Percentiles rank a stretch among this genome's conserved stretches.
Conservation (phyloP, 1,284 basidiomycete species). For the Vanrija sp. region DNA sequence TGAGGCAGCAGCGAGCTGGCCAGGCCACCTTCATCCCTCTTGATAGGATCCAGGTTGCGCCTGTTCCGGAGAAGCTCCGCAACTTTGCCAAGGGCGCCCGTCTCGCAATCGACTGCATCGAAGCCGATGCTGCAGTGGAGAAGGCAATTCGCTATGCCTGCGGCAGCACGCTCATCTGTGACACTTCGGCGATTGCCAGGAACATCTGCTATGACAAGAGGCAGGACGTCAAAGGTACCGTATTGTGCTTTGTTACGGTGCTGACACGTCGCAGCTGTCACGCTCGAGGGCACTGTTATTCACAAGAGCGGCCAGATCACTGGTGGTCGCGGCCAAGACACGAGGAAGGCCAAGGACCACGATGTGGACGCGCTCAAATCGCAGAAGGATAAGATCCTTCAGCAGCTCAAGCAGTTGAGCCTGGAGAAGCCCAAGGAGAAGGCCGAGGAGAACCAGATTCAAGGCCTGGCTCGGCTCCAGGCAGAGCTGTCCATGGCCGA, state of each 20-base stretch:
- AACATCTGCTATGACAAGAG: slow-evolving; percentile 89
- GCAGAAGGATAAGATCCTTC: slow-evolving; percentile 67
- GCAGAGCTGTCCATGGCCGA: slow-evolving; percentile 65
- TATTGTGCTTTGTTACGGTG: not conserved
- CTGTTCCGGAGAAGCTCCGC: slow-evolving; percentile 90
- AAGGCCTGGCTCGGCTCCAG: slow-evolving; percentile 75
- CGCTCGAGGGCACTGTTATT: slow-evolving; percentile 92
- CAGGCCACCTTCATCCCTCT: slow-evolving; percentile 97
- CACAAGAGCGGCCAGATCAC: slow-evolving; percentile 98
- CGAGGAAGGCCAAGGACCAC: slow-evolving; percentile 88
- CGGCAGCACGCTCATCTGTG: slow-evolving; percentile 90
- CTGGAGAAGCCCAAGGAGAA: slow-evolving; percentile 76
- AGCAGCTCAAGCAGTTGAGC: slow-evolving; percentile 74
- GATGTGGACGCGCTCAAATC: slow-evolving; percentile 78
- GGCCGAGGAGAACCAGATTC: slow-evolving; percentile 73
- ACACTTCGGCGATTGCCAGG: slow-evolving; percentile 86
- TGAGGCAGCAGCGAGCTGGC: slow-evolving; percentile 89
- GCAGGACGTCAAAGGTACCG: slow-evolving; percentile 89
- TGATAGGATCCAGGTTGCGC: slow-evolving; percentile 91
- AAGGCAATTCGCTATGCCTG: slow-evolving; percentile 95
- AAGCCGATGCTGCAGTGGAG: slow-evolving; percentile 80
- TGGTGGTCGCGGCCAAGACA: slow-evolving; percentile 73
- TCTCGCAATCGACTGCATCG: slow-evolving; percentile 89
- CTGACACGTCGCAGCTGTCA: slow-evolving; percentile 66
- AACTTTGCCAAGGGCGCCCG: slow-evolving; percentile 86